Evolutionary conservation across 805 yeast species (phyloP), one percentile per base, ranked within the genome.

Genomic region (Starmerella ratchasimensis): DNA sequence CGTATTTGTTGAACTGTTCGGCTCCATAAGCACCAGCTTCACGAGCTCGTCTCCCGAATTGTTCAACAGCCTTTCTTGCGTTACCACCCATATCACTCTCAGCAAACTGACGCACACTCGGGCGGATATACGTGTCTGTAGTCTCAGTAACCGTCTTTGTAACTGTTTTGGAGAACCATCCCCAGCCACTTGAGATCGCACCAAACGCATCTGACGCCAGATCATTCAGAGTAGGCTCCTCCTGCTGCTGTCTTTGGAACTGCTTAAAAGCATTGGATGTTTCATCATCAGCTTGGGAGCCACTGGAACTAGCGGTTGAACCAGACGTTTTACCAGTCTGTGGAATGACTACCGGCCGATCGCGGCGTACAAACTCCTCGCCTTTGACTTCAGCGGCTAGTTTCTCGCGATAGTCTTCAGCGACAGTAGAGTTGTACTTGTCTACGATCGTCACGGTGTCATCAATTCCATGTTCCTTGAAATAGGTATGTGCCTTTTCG

Each of bases 171-270:
- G 94, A 76, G 53, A 90, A 83, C 45, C 90, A 62, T 19, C 94
- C 86, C 95, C 97, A 90, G 17, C 98, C 97, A 59, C 76, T 82
- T 28, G 81, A 59, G 37, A 90, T 67, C 1, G 96, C 79, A n/a
- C 93, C 94, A 36, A 86, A 49, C 5, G 98, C 97, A 56, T 90
- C 97, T 4, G 44, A 25, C 2, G 51, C 49, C 50, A 82, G 67
- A 1, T 68, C 67, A 8, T 54, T 26, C 72, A 58, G 7, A 75
- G 61, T 28, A 13, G 39, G 41, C 23, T 41, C 46, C 15, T 31
- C 41, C 11, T 24, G 28, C 7, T 13, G n/a, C 15, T 31, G 26
- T 15, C 31, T 44, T 25, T 39, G 44, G 39, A 45, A 45, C 44
- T 45, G 48, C 26, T 39, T 26, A 22, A 31, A 15, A 2, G 48